These are phyloP conservation scores for Dujonia santamariae DNA, from an alignment of 1,139 yeast genomes.

Conservation along the genomic window DNA sequence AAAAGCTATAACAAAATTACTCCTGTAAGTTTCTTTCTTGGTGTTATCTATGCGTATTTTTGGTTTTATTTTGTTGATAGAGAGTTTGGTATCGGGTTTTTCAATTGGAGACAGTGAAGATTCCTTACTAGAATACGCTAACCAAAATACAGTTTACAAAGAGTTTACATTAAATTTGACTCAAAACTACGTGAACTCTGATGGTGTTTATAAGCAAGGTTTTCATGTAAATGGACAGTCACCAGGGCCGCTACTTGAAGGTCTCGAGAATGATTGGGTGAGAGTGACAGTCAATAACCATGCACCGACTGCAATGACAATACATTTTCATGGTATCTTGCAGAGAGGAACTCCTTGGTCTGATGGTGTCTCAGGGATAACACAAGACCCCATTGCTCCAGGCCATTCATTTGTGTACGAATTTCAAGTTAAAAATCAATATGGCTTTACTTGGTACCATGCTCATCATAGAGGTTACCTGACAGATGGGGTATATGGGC, in stretches of 20 bases:
- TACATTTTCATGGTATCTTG: conserved; percentile 49
- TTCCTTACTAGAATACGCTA: too few species aligned
- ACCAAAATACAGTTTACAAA: background rate
- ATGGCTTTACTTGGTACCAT: conserved; percentile 53
- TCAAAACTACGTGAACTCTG: conserved; percentile 3
- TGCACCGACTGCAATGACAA: conserved; percentile 30
- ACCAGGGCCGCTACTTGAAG: conserved; percentile 35
- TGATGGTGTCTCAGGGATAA: conserved; percentile 44
- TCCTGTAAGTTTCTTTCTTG: too few species aligned
- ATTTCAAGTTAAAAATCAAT: conserved; percentile 35
- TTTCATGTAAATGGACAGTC: conserved; percentile 30
- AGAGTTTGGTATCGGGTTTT: too few species aligned
- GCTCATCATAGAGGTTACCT: conserved; percentile 48
- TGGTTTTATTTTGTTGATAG: too few species aligned
- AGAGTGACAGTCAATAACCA: conserved; percentile 24
- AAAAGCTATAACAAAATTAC: too few species aligned
- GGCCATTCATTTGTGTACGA: conserved; percentile 34
- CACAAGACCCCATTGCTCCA: conserved; percentile 37
- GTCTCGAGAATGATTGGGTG: conserved; percentile 35
- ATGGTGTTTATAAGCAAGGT: conserved; percentile 10
- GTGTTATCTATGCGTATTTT: too few species aligned
- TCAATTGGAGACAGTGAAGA: too few species aligned
- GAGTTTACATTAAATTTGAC: conserved; percentile 5
- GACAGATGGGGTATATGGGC: conserved; percentile 48
- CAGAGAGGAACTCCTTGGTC: conserved; percentile 36